A percentile compares a stretch with the other conserved stretches of the same genome.
phyloP scores from a whole-genome alignment of 306 rosid species.

The Sphenostylis stenocarpa region DNA sequence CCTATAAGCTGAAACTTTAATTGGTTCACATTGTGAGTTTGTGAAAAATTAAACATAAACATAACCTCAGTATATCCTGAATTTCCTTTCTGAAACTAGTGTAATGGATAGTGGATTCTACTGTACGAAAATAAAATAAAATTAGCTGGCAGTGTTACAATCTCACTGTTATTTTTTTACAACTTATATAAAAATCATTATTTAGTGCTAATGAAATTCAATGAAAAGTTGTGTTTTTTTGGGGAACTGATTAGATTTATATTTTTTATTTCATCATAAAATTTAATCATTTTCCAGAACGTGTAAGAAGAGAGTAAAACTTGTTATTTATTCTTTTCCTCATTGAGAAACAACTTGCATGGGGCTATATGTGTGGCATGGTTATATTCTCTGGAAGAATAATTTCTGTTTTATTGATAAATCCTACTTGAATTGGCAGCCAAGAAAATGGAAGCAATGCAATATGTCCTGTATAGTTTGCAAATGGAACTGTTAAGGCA shows the following conservation, averaged over 20 bases:
- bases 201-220: too few relatives aligned
- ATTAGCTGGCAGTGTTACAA: too few relatives aligned
- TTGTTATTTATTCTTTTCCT: not conserved
- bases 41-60: not conserved
- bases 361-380: not conserved
- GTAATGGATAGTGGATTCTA: not conserved
- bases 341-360: not conserved
- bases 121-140: too few relatives aligned
- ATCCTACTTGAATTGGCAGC: constrained; percentile 21
- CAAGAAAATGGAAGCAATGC: constrained; percentile 11
- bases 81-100: not conserved
- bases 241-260: not conserved
- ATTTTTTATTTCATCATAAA: not conserved
- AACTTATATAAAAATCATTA: too few relatives aligned
- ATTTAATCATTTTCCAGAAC: constrained; percentile 24
- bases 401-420: not conserved
- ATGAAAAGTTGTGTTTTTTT: too few relatives aligned
- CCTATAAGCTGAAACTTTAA: too few relatives aligned
- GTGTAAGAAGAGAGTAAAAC: not conserved
- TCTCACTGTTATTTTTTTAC: too few relatives aligned
- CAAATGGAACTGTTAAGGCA: not conserved
- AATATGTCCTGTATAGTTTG: not conserved
- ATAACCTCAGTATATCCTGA: not conserved
- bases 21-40: too few relatives aligned
- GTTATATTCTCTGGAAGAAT: not conserved